Percentiles rank a stretch among this genome's conserved stretches.
phyloP scores from a whole-genome alignment of 352 stramenopile species.

The Phytophthora cactorum region DNA sequence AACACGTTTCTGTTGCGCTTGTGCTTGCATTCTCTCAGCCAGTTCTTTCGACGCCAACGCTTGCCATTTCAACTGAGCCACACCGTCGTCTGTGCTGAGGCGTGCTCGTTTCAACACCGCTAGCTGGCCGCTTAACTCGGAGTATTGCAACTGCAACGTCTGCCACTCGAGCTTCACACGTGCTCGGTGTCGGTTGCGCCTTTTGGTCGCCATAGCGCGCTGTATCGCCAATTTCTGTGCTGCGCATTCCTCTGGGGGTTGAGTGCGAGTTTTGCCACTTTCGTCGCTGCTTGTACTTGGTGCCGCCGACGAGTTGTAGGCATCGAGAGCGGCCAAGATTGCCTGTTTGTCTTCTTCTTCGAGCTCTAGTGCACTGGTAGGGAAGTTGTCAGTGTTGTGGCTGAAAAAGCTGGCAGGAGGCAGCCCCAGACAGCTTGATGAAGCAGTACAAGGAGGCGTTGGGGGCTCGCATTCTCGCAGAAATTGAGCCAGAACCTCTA shows the following conservation, averaged over 20 bases:
- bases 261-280: background rate
- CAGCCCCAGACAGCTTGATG: background rate
- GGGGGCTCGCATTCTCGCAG: background rate
- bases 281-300: background rate
- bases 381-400: background rate
- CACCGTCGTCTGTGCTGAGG: background rate
- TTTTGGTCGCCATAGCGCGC: no score
- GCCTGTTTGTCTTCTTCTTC: background rate
- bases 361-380: background rate
- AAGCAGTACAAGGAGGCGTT: background rate
- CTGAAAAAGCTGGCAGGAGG: background rate
- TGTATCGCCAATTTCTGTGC: background rate
- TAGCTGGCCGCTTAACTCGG: background rate
- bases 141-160: background rate
- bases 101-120: background rate
- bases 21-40: slow-evolving; percentile 2
- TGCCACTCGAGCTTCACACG: background rate
- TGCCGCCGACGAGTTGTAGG: background rate
- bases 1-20: slow-evolving; percentile 3
- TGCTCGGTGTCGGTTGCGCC: background rate
- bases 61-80: slow-evolving; percentile 11
- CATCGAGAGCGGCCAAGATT: background rate
- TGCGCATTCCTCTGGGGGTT: background rate
- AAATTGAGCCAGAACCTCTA: background rate
- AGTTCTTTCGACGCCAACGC: slow-evolving; percentile 17